Percentiles rank a stretch among this genome's conserved stretches.
Evolutionary conservation across 805 yeast species (phyloP).

Genomic region (Yueomyces sinensis): DNA sequence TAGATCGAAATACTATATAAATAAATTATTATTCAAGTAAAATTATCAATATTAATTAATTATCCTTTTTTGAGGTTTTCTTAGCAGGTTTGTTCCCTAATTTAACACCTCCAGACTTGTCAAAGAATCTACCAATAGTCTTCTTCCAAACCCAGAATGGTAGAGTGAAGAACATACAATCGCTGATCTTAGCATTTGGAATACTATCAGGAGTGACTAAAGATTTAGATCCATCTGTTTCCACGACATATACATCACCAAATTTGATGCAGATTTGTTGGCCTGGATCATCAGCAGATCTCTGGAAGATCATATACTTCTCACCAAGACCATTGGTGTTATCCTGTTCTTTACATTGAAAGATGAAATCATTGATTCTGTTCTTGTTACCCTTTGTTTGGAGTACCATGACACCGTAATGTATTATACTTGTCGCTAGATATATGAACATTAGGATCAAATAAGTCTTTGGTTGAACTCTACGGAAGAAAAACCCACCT

Average conservation of each 20-base stretch:
- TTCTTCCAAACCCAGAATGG: conserved; percentile 34
- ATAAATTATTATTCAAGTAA: no score
- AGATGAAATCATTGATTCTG: conserved; percentile 38
- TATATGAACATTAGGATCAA: conserved; percentile 39
- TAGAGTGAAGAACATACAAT: conserved; percentile 31
- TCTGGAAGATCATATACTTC: conserved; percentile 28
- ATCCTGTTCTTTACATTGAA: conserved; percentile 39
- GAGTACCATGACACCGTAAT: conserved; percentile 41
- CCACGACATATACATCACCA: conserved; percentile 46
- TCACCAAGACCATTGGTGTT: conserved; percentile 45
- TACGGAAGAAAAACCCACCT: conserved; percentile 39
- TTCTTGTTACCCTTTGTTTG: conserved; percentile 43
- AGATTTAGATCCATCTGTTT: conserved; percentile 28
- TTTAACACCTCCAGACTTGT: conserved; percentile 1
- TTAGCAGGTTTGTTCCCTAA: background rate
- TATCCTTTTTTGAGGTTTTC: background rate
- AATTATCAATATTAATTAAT: no score
- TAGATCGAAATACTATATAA: no score
- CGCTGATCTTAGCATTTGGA: conserved; percentile 34
- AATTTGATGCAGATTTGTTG: conserved; percentile 42
- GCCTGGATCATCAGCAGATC: conserved; percentile 31
- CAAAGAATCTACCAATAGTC: conserved; percentile 26
- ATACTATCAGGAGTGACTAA: conserved; percentile 37
- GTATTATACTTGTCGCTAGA: conserved; percentile 40
- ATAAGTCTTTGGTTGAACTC: conserved; percentile 53